phyloP scores from a whole-genome alignment of 2,329 filamentous ascomycete species.

The Pseudocercospora fijiensis region DNA sequence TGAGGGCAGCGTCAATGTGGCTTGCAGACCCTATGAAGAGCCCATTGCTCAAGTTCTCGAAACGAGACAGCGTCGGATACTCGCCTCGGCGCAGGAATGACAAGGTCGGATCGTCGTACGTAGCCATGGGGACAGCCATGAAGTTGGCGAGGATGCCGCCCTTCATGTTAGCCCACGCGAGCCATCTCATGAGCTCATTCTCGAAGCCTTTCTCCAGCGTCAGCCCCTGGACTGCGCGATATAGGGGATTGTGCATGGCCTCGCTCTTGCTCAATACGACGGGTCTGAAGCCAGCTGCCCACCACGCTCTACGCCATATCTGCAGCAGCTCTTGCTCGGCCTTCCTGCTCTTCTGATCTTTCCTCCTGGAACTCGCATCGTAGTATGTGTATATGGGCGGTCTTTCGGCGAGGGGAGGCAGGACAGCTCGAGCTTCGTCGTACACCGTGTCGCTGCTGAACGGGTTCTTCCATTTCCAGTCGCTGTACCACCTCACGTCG shows the following conservation, averaged over 20 bases:
- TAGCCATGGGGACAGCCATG: conserved; percentile 79
- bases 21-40: conserved; percentile 70
- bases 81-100: conserved; percentile 71
- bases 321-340: conserved; percentile 78
- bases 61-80: conserved; percentile 71
- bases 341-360: conserved; percentile 63
- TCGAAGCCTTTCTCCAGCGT: conserved; percentile 63
- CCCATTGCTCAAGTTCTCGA: conserved; percentile 67
- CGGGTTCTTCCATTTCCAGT: conserved; percentile 87
- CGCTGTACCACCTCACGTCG: conserved; percentile 78
- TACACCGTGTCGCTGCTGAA: conserved; percentile 79
- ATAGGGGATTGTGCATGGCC: conserved; percentile 78
- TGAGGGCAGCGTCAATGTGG: conserved; percentile 45
- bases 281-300: conserved; percentile 87
- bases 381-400: conserved; percentile 89
- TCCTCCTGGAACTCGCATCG: conserved; percentile 61
- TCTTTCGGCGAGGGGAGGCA: conserved; percentile 71
- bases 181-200: conserved; percentile 75
- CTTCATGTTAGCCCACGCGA: conserved; percentile 91
- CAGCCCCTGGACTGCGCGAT: conserved; percentile 65
- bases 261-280: conserved; percentile 77
- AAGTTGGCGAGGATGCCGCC: conserved; percentile 77
- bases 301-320: conserved; percentile 91
- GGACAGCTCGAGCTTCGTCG: conserved; percentile 77
- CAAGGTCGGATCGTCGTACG: conserved; percentile 70